These are phyloP conservation scores for Eucalyptus albens DNA, from an alignment of 345 rosid genomes.

Conservation along the genomic window DNA sequence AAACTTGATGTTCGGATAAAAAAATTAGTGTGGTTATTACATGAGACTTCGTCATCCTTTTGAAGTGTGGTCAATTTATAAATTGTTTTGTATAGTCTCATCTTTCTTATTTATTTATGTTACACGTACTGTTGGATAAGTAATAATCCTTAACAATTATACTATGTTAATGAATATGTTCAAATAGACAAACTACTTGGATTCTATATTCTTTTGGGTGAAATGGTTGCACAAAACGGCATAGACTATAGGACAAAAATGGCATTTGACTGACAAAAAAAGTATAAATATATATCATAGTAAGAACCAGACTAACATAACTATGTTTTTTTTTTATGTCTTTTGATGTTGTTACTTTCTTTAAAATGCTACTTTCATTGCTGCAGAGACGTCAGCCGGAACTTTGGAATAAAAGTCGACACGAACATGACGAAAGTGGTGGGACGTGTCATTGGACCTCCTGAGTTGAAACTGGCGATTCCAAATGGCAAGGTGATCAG, in stretches of 20 bases:
- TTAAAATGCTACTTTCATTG: neutral
- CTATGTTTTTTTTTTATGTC: neutral
- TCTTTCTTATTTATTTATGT: too few relatives aligned
- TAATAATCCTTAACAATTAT: too few relatives aligned
- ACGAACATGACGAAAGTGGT: slow-evolving; percentile 47
- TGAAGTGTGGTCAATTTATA: too few relatives aligned
- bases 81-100: too few relatives aligned
- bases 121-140: too few relatives aligned
- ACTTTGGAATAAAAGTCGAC: slow-evolving; percentile 58
- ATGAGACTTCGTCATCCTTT: too few relatives aligned
- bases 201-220: neutral
- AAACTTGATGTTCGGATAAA: neutral
- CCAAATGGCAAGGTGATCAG: slow-evolving; percentile 13
- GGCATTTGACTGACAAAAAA: neutral
- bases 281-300: neutral
- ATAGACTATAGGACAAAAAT: neutral
- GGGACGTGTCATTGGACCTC: slow-evolving; percentile 74
- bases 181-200: neutral
- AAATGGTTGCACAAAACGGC: neutral
- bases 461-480: slow-evolving; percentile 40
- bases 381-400: slow-evolving; percentile 35
- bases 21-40: too few relatives aligned
- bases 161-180: too few relatives aligned
- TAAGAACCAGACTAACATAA: neutral
- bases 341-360: neutral